Evolutionary conservation across 345 rosid genomes (phyloP), one percentile per base, ranked within the genome.

Genomic region (Camelina laxa): DNA sequence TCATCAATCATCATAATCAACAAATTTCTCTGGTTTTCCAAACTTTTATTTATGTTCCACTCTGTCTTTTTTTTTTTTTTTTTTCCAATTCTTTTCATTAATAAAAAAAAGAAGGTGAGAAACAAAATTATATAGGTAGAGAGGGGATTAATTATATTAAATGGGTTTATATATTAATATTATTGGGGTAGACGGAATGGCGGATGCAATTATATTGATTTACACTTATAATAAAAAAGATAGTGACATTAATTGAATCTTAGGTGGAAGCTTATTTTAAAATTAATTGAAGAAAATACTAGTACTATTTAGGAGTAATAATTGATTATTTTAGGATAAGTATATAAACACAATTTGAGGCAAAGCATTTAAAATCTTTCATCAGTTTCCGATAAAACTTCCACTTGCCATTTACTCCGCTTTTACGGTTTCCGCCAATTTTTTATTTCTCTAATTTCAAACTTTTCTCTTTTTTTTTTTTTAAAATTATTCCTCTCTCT

Each of bases 371-470:
- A 27, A 27, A 27, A 4, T 27, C n/a, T 27, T 27, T 27, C 30
- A 27, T 27, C 30, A 27, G 30, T 27, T 27, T 27, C 30, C 30
- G 30, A 64, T 36, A 64, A 77, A 70, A 64, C 39, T 35, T 48
- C 76, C 80, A 70, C 71, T 63, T 77, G 80, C 66, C 71, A 70
- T 76, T 70, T 36, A 76, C 54, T 77, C 67, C 44, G 55, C 80
- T 39, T 77, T 77, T 77, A 58, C 71, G 48, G 72, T 70, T 76
- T 70, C 75, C 65, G 65, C 69, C 74, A 69, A 55, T 56, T 55
- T 55, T 63, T 70, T 6, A 33, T 64, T 48, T 30, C 1, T 47
- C 36, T 35, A 9, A 21, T 76, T 76, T 76, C 75, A 76, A 62
- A 55, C 59, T 75, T 53, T 69, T 38, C n/a, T 45, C 72, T 74